Percentiles rank a stretch among this genome's conserved stretches.
phyloP scores from a whole-genome alignment of 163 green algal genomes.

The Chlamydomonas reinhardtii region DNA sequence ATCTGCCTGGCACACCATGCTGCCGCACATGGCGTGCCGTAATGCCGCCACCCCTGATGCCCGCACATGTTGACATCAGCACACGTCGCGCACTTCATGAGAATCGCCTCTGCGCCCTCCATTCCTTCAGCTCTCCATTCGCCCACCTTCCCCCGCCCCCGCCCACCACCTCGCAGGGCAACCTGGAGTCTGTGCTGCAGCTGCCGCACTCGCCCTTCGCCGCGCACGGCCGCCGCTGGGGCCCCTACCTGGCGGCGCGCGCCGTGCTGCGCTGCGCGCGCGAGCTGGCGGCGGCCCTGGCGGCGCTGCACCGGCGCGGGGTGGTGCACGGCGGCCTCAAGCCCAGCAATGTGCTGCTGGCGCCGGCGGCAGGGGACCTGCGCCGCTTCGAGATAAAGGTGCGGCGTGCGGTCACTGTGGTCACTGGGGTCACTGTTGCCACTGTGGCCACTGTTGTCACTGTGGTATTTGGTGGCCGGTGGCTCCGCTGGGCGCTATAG shows the following conservation, averaged over 20 bases:
- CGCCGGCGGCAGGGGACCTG: neutral
- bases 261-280: conserved; percentile 28
- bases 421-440: too few relatives aligned
- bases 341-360: conserved; percentile 46
- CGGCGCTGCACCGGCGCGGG: conserved; percentile 22
- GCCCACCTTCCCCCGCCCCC: neutral
- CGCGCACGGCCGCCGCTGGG: conserved; percentile 4
- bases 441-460: too few relatives aligned
- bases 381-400: conserved; percentile 24
- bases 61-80: too few relatives aligned
- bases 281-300: conserved; percentile 35
- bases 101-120: too few relatives aligned
- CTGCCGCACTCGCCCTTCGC: conserved; percentile 3
- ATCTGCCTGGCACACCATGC: too few relatives aligned
- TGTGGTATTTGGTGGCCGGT: too few relatives aligned
- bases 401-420: too few relatives aligned
- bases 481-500: too few relatives aligned
- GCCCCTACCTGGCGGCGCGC: conserved; percentile 13
- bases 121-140: too few relatives aligned
- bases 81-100: too few relatives aligned
- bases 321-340: conserved; percentile 46
- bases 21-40: too few relatives aligned
- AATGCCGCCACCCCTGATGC: too few relatives aligned
- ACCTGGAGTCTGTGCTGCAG: neutral
- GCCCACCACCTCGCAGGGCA: neutral